Conservation (phyloP, 768 basidiomycete species). For the Suillus plorans region DNA sequence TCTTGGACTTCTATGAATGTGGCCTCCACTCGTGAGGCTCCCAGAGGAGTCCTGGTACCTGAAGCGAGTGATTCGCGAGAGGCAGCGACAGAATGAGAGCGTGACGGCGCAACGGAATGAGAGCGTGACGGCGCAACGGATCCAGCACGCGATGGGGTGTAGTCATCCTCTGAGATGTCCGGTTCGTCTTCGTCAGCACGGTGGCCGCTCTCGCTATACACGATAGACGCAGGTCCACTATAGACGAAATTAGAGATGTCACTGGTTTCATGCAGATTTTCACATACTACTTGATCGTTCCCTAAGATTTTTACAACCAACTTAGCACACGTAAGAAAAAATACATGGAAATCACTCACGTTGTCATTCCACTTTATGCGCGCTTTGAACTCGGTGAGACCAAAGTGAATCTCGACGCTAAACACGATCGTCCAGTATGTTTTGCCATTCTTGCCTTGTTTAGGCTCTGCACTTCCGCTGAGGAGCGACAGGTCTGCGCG, state of each 20-base stretch:
- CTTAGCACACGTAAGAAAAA: conserved; percentile 3
- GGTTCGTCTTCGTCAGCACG: conserved; percentile 73
- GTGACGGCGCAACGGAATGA: conserved; percentile 45
- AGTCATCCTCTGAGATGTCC: conserved; percentile 67
- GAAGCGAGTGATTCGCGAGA: conserved; percentile 45
- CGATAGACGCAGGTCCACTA: conserved; percentile 77
- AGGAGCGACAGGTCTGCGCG: conserved; percentile 76
- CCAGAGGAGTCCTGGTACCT: conserved; percentile 32
- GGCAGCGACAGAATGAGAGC: conserved; percentile 45
- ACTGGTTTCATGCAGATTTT: not conserved
- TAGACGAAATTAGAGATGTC: conserved; percentile 5
- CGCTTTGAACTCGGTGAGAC: conserved; percentile 78
- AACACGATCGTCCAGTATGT: conserved; percentile 85
- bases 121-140: conserved; percentile 40
- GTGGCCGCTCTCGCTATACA: conserved; percentile 79
- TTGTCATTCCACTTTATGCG: conserved; percentile 83
- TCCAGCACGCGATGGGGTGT: conserved; percentile 29
- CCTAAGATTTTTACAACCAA: conserved; percentile 37
- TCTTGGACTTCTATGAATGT: conserved; percentile 30
- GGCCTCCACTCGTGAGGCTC: conserved; percentile 25
- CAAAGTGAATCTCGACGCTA: conserved; percentile 82
- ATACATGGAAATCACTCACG: conserved; percentile 40
- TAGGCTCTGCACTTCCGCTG: conserved; percentile 68
- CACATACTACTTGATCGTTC: conserved; percentile 71
- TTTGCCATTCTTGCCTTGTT: conserved; percentile 61